Percentiles rank a stretch among this genome's conserved stretches.
These are phyloP conservation scores for Suhomyces choctaworum DNA, from an alignment of 1,139 yeast genomes.

Conservation along the genomic window DNA sequence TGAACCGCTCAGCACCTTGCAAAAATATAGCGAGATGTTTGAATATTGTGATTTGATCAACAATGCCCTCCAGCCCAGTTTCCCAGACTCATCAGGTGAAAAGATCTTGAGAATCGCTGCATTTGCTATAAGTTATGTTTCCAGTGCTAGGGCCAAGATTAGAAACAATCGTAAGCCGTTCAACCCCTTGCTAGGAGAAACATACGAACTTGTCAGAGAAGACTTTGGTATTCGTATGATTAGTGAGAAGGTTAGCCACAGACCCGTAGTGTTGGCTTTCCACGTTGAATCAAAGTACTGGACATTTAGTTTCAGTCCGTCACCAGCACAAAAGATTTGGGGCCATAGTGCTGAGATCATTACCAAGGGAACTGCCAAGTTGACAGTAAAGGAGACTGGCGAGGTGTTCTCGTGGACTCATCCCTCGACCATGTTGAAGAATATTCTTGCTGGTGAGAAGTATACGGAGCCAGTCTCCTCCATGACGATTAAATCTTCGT, in stretches of 20 bases:
- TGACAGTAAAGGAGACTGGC: conserved; percentile 59
- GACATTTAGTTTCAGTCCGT: conserved; percentile 72
- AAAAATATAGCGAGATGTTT: conserved; percentile 72
- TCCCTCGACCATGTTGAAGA: conserved; percentile 80
- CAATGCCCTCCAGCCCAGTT: conserved; percentile 50
- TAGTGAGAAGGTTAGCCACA: conserved; percentile 78
- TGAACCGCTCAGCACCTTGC: conserved; percentile 85
- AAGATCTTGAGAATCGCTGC: conserved; percentile 71
- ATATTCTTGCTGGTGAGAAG: conserved; percentile 91
- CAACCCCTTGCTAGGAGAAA: conserved; percentile 87
- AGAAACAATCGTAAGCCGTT: conserved; percentile 86
- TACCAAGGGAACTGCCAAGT: conserved; percentile 66
- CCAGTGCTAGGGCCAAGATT: conserved; percentile 70
- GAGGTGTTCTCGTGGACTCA: conserved; percentile 78
- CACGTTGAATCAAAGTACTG: conserved; percentile 73
- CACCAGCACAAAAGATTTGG: conserved; percentile 91
- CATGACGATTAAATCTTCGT: conserved; percentile 64
- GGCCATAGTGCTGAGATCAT: conserved; percentile 87
- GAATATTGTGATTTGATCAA: conserved; percentile 73
- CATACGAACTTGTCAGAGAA: conserved; percentile 80
- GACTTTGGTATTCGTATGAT: conserved; percentile 68
- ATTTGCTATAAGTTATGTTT: conserved; percentile 75
- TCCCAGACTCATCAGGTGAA: conserved; percentile 50
- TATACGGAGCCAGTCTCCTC: conserved; percentile 85
- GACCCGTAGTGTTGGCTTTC: conserved; percentile 81